Evolutionary conservation across 371 early-diverging fungal species (phyloP).

Genomic region (Racocetra persica): DNA sequence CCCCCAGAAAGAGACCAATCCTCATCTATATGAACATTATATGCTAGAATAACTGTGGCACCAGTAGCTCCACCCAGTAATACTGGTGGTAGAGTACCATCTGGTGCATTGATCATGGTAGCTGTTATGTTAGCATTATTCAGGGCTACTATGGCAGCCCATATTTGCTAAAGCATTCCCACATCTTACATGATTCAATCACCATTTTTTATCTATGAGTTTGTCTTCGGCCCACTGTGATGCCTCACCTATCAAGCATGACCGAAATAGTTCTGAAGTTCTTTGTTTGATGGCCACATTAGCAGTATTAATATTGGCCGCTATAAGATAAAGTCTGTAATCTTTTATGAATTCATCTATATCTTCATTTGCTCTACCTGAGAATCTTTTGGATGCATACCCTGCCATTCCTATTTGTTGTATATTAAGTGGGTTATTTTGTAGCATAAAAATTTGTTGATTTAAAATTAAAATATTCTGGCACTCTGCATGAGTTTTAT

Average conservation of each 20-base stretch:
- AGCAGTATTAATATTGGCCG: too few species aligned
- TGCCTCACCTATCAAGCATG: not conserved
- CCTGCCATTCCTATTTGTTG: too few species aligned
- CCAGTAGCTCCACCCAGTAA: not conserved
- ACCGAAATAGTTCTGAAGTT: slow-evolving; percentile 13
- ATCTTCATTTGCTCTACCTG: not conserved
- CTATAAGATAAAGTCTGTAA: too few species aligned
- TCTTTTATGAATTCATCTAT: not conserved
- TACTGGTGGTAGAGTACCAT: not conserved
- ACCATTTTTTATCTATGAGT: too few species aligned
- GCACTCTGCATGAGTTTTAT: too few species aligned
- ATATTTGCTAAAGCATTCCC: slow-evolving; percentile 13
- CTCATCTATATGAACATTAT: slow-evolving; percentile 8
- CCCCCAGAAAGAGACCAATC: slow-evolving; percentile 1
- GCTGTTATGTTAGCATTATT: not conserved
- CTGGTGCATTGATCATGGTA: not conserved
- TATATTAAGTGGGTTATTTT: not conserved
- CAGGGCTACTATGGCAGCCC: not conserved
- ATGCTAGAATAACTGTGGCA: not conserved
- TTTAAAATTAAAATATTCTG: too few species aligned
- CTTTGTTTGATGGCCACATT: not conserved
- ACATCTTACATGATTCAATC: not conserved
- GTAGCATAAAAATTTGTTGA: not conserved
- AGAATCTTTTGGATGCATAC: not conserved
- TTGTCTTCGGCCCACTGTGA: not conserved